These are phyloP conservation scores for Penicillium lagena DNA, from an alignment of 495 filamentous ascomycete species.

Conservation along the genomic window DNA sequence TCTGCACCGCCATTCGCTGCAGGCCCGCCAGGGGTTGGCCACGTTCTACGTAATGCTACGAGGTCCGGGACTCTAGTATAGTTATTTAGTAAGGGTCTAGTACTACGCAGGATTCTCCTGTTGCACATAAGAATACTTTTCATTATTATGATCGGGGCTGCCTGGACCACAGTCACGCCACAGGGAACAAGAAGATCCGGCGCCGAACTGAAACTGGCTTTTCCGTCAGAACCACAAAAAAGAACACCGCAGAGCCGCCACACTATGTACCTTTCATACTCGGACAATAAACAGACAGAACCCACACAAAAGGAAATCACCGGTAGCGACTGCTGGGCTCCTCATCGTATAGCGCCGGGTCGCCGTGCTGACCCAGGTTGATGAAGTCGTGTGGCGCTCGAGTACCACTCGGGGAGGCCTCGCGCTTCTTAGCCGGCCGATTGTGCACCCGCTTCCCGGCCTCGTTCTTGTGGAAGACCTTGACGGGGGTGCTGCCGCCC, in stretches of 20 bases:
- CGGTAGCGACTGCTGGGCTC: conserved; percentile 44
- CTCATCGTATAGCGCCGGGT: conserved; percentile 67
- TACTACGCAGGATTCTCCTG: no score
- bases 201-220: no score
- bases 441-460: conserved; percentile 37
- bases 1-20: conserved; percentile 21
- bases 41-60: no score
- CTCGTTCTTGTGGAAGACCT: conserved; percentile 74
- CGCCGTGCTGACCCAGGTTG: conserved; percentile 75
- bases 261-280: no score
- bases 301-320: conserved; percentile 1
- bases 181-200: no score
- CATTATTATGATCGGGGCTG: no score
- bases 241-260: no score
- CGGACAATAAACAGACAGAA: not conserved
- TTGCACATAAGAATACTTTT: no score
- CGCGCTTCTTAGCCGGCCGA: conserved; percentile 31
- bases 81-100: no score
- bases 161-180: no score
- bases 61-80: no score
- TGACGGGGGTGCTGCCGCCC: conserved; percentile 53
- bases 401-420: conserved; percentile 56
- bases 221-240: no score
- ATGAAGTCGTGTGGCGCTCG: conserved; percentile 70
- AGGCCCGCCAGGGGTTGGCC: conserved; percentile 1